Evolutionary conservation across 2,329 filamentous ascomycete genomes (phyloP), one percentile per base, ranked within the genome.

Genomic region (Verticillium nubilum): DNA sequence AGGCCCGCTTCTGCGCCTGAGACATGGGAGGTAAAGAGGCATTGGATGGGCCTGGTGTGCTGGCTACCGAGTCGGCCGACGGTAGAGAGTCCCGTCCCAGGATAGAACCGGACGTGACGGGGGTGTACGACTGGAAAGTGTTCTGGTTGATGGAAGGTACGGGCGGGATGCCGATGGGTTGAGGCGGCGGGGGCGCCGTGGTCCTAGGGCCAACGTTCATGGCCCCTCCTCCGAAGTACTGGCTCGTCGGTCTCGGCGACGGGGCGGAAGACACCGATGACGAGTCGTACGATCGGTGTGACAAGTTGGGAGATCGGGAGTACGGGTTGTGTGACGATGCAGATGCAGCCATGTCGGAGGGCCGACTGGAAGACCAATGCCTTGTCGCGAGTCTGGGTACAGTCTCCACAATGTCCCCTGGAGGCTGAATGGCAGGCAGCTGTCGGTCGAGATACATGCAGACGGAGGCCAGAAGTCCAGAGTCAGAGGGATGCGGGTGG

Each of bases 1-100:
- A 99, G 2, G 95, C 94, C 70, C 95, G 83, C 74, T 98, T 98
- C 73, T 96, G 92, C 31, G 89, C 85, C 66, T 90, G 89, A 65
- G 66, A 68, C 66, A 56, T 68, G 61, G 56, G 67, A 57, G 68
- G 74, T 53, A 71, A 67, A 61, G 68, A 69, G 27, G 73, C 73
- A 66, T 68, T 73, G 50, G 75, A 74, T 26, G 74, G 72, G 42
- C 79, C 80, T 28, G 83, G 84, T 17, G 82, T 85, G 68, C 80
- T 81, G 65, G 76, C 74, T 59, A 80, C 79, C 59, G 84, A 86
- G 59, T 85, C 83, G 63, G 77, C 80, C 23, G 83, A 85, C n/a
- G 82, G 78, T 57, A 86, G 72, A 42, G 85, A 86, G 35, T 87
- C 84, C 62, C 84, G 80, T n/a, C 83, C 80, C 72, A 83, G 78